Percentiles rank a stretch among this genome's conserved stretches.
phyloP scores from a whole-genome alignment of 495 filamentous ascomycete species.

The Rhypophila decipiens region DNA sequence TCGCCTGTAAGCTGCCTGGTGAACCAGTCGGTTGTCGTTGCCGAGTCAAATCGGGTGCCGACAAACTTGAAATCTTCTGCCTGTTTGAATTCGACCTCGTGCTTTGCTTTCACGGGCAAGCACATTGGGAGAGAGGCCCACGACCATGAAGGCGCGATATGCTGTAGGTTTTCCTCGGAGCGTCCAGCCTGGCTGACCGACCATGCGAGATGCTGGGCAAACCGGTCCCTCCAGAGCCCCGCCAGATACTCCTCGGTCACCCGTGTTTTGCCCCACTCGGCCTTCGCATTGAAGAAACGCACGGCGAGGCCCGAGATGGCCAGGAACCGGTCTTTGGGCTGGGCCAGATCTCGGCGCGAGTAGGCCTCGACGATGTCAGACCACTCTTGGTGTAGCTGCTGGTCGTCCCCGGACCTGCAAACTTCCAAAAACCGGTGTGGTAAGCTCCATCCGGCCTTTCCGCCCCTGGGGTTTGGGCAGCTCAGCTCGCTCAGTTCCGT shows the following conservation, averaged over 20 bases:
- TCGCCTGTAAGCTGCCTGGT: not conserved
- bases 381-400: constrained; percentile 25
- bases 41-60: not conserved
- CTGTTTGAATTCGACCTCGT: constrained; percentile 13
- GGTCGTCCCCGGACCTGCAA: constrained; percentile 17
- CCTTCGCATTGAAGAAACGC: constrained; percentile 24
- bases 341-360: constrained; percentile 22
- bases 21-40: not conserved
- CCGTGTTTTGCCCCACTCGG: constrained; percentile 8
- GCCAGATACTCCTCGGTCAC: constrained; percentile 24
- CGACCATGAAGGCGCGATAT: constrained; percentile 26
- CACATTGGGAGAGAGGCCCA: constrained; percentile 23
- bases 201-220: constrained; percentile 25
- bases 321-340: constrained; percentile 21
- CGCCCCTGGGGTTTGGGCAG: not conserved
- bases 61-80: constrained; percentile 20
- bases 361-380: constrained; percentile 28
- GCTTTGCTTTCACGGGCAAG: constrained; percentile 16
- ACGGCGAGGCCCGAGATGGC: constrained; percentile 28
- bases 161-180: constrained; percentile 11
- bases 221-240: constrained; percentile 22
- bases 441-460: constrained; percentile 8
- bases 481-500: constrained; percentile 13
- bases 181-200: constrained; percentile 15
- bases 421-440: constrained; percentile 23